Conservation (phyloP, 768 basidiomycete species). For the Boletus sp. region DNA sequence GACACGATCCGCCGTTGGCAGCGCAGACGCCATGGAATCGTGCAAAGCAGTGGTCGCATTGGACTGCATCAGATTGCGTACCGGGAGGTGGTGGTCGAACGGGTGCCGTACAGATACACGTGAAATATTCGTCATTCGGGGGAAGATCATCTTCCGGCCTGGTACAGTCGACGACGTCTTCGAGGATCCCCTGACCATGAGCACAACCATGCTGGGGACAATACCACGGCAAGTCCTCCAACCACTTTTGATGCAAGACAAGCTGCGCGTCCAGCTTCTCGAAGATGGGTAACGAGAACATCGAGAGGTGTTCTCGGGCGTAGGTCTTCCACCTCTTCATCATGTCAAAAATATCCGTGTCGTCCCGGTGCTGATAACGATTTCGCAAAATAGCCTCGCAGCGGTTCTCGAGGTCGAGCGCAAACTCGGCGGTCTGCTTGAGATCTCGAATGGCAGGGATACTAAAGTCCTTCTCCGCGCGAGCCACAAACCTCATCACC, state of each 20-base stretch:
- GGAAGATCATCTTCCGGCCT: conserved; percentile 77
- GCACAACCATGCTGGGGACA: conserved; percentile 62
- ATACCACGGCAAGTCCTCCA: conserved; percentile 77
- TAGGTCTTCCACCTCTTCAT: conserved; percentile 75
- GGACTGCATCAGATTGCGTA: conserved; percentile 76
- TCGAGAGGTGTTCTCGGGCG: conserved; percentile 64
- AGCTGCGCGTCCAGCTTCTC: conserved; percentile 72
- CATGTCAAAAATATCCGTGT: conserved; percentile 66
- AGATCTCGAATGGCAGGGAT: conserved; percentile 66
- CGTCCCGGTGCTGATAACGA: conserved; percentile 52
- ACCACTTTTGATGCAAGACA: conserved; percentile 64
- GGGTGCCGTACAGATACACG: conserved; percentile 76
- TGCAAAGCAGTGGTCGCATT: conserved; percentile 87
- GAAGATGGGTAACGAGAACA: conserved; percentile 72
- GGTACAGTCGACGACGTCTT: conserved; percentile 75
- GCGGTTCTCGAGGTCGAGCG: conserved; percentile 71
- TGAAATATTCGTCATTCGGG: conserved; percentile 77
- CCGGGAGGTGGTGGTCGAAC: conserved; percentile 81
- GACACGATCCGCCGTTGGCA: conserved; percentile 86
- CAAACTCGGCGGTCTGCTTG: conserved; percentile 70
- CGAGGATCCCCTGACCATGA: conserved; percentile 63
- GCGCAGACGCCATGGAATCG: conserved; percentile 85
- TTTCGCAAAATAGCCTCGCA: conserved; percentile 74
- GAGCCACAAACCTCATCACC: conserved; percentile 62
- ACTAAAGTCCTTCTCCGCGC: conserved; percentile 75